Evolutionary conservation across 2,329 filamentous ascomycete species (phyloP), one percentile per base, ranked within the genome.

Genomic region (Fusarium paranaense): DNA sequence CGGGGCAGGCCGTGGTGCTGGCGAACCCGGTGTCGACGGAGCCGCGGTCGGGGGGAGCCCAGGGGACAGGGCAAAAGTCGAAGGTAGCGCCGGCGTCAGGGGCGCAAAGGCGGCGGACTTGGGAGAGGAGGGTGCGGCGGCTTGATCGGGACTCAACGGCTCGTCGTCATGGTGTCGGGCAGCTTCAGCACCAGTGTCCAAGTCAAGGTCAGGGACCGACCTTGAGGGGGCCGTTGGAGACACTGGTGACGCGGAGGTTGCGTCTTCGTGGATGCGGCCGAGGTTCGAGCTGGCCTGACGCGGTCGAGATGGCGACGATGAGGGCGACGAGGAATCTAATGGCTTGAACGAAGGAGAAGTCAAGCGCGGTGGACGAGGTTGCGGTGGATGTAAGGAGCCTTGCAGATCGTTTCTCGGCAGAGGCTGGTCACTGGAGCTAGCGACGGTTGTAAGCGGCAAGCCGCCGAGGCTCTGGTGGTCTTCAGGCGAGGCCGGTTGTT

Each of bases 11-110:
- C 74, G 74, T 20, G 68, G 52, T 32, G 69, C 69, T 33, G 71
- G 65, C 5, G 75, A 74, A 25, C 63, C 67, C 18, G 76, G 76
- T 30, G 70, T 62, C 16, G 61, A 66, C 25, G 62, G 25, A 37
- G 58, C 45, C 47, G 67, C 62, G 30, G 74, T 63, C 13, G 69
- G 79, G 67, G 69, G 82, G 50, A 70, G 56, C 11, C 62, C 60
- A 40, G 71, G 67, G 40, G 78, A 76, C 78, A 66, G 85, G 78
- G 73, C 80, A 72, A 58, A 85, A 90, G 89, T 70, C 87, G 78
- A 59, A 80, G 84, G 42, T 25, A 52, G 58, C 33, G 54, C 64
- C 32, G 70, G 38, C 38, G 72, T 52, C 61, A 70, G 54, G 52
- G 64, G 73, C 52, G 64, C 66, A 63, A 69, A 66, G 25, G 56